Conservation (phyloP, 1,284 basidiomycete species). For the Trichosporon sp. region DNA sequence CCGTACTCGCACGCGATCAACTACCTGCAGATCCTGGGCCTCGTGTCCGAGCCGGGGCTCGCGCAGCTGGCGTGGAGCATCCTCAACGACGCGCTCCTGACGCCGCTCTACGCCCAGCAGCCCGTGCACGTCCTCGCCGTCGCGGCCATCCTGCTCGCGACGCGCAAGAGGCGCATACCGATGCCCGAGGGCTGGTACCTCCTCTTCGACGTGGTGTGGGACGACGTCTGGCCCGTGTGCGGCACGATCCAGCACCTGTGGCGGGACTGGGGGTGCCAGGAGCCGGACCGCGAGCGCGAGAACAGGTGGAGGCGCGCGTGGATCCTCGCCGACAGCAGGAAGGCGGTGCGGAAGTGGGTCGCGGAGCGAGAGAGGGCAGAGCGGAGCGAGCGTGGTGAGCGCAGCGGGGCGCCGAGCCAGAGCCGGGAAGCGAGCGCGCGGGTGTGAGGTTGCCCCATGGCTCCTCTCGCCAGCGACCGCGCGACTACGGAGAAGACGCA, state of each 20-base stretch:
- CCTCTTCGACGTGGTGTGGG: slow-evolving; percentile 78
- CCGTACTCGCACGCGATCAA: slow-evolving; percentile 94
- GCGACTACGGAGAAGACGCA: neutral
- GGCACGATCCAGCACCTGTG: slow-evolving; percentile 73
- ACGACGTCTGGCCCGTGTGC: slow-evolving; percentile 74
- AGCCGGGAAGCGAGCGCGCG: neutral
- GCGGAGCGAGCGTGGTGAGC: neutral
- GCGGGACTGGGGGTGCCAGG: slow-evolving; percentile 36
- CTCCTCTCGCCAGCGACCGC: too few relatives aligned
- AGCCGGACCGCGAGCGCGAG: slow-evolving; percentile 46
- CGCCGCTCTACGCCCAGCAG: slow-evolving; percentile 82
- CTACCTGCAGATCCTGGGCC: slow-evolving; percentile 83
- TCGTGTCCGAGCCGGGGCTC: slow-evolving; percentile 63
- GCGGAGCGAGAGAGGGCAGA: slow-evolving; percentile 47
- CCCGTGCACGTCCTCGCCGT: slow-evolving; percentile 82
- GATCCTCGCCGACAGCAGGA: slow-evolving; percentile 51
- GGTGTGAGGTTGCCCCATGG: neutral
- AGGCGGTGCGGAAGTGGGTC: slow-evolving; percentile 52
- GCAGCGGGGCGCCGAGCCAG: neutral
- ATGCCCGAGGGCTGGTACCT: slow-evolving; percentile 82
- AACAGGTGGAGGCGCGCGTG: slow-evolving; percentile 56
- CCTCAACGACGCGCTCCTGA: slow-evolving; percentile 87
- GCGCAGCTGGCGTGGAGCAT: slow-evolving; percentile 80
- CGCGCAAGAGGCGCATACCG: slow-evolving; percentile 63
- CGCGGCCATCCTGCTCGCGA: slow-evolving; percentile 72